These are phyloP conservation scores for Penicillium diatomitis DNA, from an alignment of 495 filamentous ascomycete genomes.

Conservation along the genomic window DNA sequence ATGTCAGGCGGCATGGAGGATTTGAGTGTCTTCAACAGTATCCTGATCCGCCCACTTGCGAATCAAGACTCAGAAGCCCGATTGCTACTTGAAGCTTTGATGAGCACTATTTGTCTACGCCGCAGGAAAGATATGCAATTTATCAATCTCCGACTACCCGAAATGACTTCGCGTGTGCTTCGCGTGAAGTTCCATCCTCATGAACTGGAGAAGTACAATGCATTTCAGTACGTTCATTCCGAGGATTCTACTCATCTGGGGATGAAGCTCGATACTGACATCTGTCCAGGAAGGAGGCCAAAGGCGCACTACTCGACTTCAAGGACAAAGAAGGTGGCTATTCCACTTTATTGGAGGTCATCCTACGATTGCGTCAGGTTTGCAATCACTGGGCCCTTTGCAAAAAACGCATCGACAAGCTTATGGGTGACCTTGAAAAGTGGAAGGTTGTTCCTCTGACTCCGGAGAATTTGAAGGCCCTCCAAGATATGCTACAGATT, in stretches of 20 bases:
- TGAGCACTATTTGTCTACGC: constrained; percentile 74
- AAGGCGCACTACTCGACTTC: constrained; percentile 57
- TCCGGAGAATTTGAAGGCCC: constrained; percentile 58
- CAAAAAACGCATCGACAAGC: constrained; percentile 59
- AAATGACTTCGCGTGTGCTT: constrained; percentile 73
- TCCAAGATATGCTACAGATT: constrained; percentile 71
- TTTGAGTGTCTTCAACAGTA: constrained; percentile 62
- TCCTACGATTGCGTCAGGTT: constrained; percentile 77
- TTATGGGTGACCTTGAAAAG: constrained; percentile 57
- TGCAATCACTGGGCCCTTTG: constrained; percentile 86
- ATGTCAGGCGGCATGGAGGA: constrained; percentile 72
- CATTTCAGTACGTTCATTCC: constrained; percentile 47
- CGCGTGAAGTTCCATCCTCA: constrained; percentile 65
- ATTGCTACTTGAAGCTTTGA: constrained; percentile 63
- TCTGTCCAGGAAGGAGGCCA: constrained; percentile 53
- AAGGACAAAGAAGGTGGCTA: constrained; percentile 44
- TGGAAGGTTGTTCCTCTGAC: constrained; percentile 61
- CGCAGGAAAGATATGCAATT: constrained; percentile 87
- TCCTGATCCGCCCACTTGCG: constrained; percentile 63
- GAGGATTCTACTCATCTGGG: too few species aligned
- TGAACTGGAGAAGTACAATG: constrained; percentile 73
- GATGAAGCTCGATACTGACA: not conserved
- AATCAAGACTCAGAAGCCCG: constrained; percentile 49
- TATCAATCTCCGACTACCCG: constrained; percentile 71
- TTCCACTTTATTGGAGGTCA: constrained; percentile 65